Base-by-base conservation (phyloP, 2,329 filamentous ascomycete species). In the Ophiostoma sp. region DNA sequence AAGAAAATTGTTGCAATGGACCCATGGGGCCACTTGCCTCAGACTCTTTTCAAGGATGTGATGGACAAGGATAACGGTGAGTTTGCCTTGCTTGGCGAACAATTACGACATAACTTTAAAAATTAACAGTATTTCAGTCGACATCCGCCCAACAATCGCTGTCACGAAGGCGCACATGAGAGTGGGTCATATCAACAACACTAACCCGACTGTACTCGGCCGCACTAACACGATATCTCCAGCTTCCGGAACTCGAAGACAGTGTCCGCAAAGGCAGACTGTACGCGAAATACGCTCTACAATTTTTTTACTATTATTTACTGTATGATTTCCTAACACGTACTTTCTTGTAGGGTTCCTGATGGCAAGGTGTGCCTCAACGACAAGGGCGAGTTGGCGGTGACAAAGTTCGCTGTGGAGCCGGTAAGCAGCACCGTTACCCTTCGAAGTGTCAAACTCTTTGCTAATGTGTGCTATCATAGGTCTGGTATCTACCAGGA, bases 1-100 rank as follows among this genome's bases (percentile, higher is more conserved):
- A 94, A 93, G 82, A 98, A 98, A 85, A 98, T 99, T 76, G 95
- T 98, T 17, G 93, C 95, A 22, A 97, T 99, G 94, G 96, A 98
- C 80, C 95, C 95, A 0, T 93, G 92, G 81, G 95, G 96, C 7
- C 96, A 98, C 83, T 85, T 97, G 74, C 89, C 92, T 9, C 93
- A 93, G 9, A 95, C 92, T 91, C 83, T 97, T 2, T 97, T 92
- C 84, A 92, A 92, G 76, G 90, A 95, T 75, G 87, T 89, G 63
- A 94, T 96, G 78, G 87, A 92, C 68, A 90, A 91, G 69, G 90
- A 98, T 61, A 89, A 93, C 77, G 84, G 89, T 89, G 81, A 72
- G 81, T 19, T 28, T 78, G 19, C 19, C 64, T 17, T 3, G 22
- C 15, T 12, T 45, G 11, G 36, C 39, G 12, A 45, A 45, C n/a